Conservation (phyloP, 192 early-diverging fungal genomes). For the Neocallimastix lanati region DNA sequence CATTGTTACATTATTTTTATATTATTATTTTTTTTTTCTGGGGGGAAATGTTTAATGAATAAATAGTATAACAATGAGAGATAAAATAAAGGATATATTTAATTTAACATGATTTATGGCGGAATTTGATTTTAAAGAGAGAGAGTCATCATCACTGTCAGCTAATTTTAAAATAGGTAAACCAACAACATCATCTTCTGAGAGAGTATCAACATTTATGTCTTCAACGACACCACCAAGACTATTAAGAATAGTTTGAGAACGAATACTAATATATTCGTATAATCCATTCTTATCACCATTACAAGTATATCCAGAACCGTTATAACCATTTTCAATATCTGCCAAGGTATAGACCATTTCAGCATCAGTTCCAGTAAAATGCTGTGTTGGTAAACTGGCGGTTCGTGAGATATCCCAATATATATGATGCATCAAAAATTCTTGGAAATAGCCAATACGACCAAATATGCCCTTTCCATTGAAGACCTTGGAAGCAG, state of each 20-base stretch:
- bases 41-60: too few relatives aligned
- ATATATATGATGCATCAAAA: not conserved
- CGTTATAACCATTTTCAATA: not conserved
- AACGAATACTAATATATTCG: not conserved
- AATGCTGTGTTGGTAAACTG: not conserved
- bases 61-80: too few relatives aligned
- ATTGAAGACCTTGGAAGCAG: not conserved
- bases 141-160: not conserved
- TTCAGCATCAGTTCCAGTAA: not conserved
- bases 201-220: not conserved
- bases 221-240: not conserved
- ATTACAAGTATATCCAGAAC: not conserved
- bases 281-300: not conserved
- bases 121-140: too few relatives aligned
- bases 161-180: not conserved
- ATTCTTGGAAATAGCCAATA: not conserved
- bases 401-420: not conserved
- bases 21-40: too few relatives aligned
- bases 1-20: too few relatives aligned
- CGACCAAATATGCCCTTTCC: not conserved
- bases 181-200: not conserved
- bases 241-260: not conserved
- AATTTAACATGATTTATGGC: too few relatives aligned
- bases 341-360: too few relatives aligned
- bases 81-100: too few relatives aligned